A percentile compares a stretch with the other conserved stretches of the same genome.
Evolutionary conservation across 805 yeast species (phyloP).

Genomic region (Yamadazyma laniorum): DNA sequence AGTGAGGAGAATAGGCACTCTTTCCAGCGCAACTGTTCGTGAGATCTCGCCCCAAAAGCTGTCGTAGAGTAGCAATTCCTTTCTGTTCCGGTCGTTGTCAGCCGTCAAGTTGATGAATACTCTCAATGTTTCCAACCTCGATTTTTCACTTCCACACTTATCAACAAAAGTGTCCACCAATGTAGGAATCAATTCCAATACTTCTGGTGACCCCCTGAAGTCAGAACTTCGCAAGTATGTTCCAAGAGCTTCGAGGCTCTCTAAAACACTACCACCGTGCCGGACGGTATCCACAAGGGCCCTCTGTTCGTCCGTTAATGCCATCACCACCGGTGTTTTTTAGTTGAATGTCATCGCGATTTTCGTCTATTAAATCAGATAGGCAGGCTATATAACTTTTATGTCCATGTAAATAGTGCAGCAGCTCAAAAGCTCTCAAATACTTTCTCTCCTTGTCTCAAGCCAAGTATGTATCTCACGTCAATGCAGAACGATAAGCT

Average conservation of each 20-base stretch:
- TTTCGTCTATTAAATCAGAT: no score
- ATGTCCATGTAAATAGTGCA: no score
- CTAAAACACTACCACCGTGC: background rate
- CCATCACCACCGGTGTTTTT: no score
- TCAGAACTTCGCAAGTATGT: slow-evolving; percentile 21
- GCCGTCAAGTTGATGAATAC: slow-evolving; percentile 37
- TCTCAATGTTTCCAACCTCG: slow-evolving; percentile 22
- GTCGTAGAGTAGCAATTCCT: slow-evolving; percentile 8
- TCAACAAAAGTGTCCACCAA: slow-evolving; percentile 2
- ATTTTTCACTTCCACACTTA: background rate
- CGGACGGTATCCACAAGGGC: slow-evolving; percentile 1
- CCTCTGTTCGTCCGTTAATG: slow-evolving; percentile 2
- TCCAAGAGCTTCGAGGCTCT: slow-evolving; percentile 15
- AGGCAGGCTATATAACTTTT: no score
- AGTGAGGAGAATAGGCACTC: slow-evolving; percentile 24
- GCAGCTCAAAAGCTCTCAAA: slow-evolving; percentile 51
- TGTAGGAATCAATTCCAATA: slow-evolving; percentile 2
- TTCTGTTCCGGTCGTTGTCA: slow-evolving; percentile 27
- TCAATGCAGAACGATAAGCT: slow-evolving; percentile 80
- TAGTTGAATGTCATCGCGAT: no score
- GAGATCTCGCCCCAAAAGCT: slow-evolving; percentile 20
- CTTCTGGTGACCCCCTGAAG: slow-evolving; percentile 12
- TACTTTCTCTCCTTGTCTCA: slow-evolving; percentile 68
- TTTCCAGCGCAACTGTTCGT: slow-evolving; percentile 7
- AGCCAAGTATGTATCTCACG: slow-evolving; percentile 72